Percentiles rank a stretch among this genome's conserved stretches.
These are phyloP conservation scores for Psilocybe cyanescens DNA, from an alignment of 768 basidiomycete species.

Conservation along the genomic window DNA sequence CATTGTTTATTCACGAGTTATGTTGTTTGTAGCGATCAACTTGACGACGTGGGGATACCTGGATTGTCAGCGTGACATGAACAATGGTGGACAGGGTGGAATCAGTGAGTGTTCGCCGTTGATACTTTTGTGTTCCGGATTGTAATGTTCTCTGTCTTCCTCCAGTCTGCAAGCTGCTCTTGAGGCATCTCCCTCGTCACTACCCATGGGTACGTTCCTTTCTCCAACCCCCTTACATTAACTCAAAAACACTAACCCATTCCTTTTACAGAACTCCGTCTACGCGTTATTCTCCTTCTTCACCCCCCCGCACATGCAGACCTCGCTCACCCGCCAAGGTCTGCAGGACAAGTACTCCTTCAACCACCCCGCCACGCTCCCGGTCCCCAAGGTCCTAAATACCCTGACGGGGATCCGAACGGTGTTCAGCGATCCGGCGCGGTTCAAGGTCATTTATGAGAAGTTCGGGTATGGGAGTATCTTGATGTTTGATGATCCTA, in stretches of 20 bases:
- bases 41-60: conserved; percentile 9
- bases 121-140: not conserved
- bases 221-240: not conserved
- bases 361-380: not conserved
- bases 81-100: conserved; percentile 7
- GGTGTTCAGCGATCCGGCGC: conserved; percentile 28
- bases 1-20: no score
- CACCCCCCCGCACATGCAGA: conserved; percentile 14
- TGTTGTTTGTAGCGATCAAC: conserved; percentile 1
- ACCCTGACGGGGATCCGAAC: conserved; percentile 31
- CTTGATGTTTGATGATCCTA: conserved; percentile 39
- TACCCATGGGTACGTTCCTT: conserved; percentile 1
- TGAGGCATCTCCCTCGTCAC: conserved; percentile 9
- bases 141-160: not conserved
- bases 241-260: not conserved
- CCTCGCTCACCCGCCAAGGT: not conserved
- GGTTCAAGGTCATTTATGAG: conserved; percentile 42
- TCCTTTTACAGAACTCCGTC: conserved; percentile 2
- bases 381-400: conserved; percentile 4
- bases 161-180: conserved; percentile 5
- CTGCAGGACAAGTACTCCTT: conserved; percentile 11
- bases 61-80: conserved; percentile 13
- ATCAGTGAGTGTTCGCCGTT: not conserved
- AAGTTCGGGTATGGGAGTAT: conserved; percentile 45
- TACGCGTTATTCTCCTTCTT: conserved; percentile 11